These are phyloP conservation scores for Pneumocystis oryctolagi DNA, from an alignment of 1,139 yeast species.

Conservation along the genomic window DNA sequence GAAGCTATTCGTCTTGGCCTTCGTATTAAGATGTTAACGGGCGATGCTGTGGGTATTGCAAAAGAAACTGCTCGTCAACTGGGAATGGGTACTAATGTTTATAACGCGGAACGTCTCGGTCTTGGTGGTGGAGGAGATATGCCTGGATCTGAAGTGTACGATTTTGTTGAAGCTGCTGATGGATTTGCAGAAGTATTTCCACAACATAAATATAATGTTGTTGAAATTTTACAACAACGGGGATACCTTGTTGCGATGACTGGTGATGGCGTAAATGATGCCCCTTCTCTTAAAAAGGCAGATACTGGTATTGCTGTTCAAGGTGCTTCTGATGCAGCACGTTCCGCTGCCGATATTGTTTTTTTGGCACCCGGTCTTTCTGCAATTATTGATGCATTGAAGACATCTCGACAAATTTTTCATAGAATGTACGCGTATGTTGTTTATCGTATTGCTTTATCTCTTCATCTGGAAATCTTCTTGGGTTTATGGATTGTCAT, in stretches of 20 bases:
- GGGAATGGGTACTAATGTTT: constrained; percentile 56
- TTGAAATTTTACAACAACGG: constrained; percentile 60
- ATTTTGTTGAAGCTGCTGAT: constrained; percentile 64
- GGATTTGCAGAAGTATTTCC: constrained; percentile 77
- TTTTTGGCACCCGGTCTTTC: constrained; percentile 70
- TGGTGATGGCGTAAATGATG: constrained; percentile 73
- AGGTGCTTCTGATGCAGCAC: constrained; percentile 71
- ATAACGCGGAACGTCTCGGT: constrained; percentile 58
- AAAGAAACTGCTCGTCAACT: constrained; percentile 58
- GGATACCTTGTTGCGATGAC: constrained; percentile 72
- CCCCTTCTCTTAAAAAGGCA: constrained; percentile 66
- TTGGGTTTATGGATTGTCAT: constrained; percentile 63
- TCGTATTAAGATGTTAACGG: constrained; percentile 57
- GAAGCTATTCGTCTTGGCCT: constrained; percentile 55
- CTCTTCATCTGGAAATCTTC: constrained; percentile 58
- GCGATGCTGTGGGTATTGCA: constrained; percentile 66
- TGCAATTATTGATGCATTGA: constrained; percentile 61
- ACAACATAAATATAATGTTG: constrained; percentile 67
- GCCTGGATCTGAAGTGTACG: constrained; percentile 62
- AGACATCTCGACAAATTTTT: constrained; percentile 68
- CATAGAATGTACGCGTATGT: constrained; percentile 71
- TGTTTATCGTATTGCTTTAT: constrained; percentile 65
- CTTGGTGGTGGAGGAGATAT: constrained; percentile 60
- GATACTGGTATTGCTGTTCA: constrained; percentile 73
- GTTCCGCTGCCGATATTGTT: constrained; percentile 67